phyloP scores from a whole-genome alignment of 2,329 filamentous ascomycete species.

The Scedosporium dehoogii region DNA sequence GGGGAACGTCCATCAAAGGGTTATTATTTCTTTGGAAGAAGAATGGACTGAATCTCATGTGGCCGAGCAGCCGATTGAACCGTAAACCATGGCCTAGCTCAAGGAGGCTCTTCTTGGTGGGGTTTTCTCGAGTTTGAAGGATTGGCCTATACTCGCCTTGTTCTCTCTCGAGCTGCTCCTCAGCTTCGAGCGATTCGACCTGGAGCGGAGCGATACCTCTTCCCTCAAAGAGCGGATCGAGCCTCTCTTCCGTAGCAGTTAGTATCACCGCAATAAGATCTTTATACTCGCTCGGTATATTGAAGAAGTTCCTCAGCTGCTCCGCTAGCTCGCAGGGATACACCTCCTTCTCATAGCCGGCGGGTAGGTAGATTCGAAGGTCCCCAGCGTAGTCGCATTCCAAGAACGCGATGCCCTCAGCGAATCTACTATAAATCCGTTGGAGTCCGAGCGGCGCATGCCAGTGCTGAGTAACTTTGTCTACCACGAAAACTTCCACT shows the following conservation, averaged over 20 bases:
- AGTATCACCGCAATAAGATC: constrained; percentile 4
- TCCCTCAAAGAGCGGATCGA: constrained; percentile 4
- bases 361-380: constrained; percentile 7
- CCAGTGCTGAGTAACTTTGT: constrained; percentile 5
- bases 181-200: not conserved
- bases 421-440: not conserved
- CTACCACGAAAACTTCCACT: constrained; percentile 4
- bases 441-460: constrained; percentile 1
- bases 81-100: not conserved
- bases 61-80: constrained; percentile 3
- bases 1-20: not conserved
- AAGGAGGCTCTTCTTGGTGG: not conserved
- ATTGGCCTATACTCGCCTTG: not conserved
- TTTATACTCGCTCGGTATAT: not conserved
- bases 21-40: constrained; percentile 1
- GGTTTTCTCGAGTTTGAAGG: not conserved
- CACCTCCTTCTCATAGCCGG: constrained; percentile 1
- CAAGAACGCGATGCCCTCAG: constrained; percentile 5
- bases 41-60: constrained; percentile 1
- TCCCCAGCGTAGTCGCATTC: constrained; percentile 6
- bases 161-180: not conserved
- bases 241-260: not conserved
- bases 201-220: constrained; percentile 5
- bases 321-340: constrained; percentile 8
- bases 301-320: constrained; percentile 6